A percentile compares a stretch with the other conserved stretches of the same genome.
These are phyloP conservation scores for Helichrysum umbraculigerum DNA, from an alignment of 129 eudicot species.

Conservation along the genomic window DNA sequence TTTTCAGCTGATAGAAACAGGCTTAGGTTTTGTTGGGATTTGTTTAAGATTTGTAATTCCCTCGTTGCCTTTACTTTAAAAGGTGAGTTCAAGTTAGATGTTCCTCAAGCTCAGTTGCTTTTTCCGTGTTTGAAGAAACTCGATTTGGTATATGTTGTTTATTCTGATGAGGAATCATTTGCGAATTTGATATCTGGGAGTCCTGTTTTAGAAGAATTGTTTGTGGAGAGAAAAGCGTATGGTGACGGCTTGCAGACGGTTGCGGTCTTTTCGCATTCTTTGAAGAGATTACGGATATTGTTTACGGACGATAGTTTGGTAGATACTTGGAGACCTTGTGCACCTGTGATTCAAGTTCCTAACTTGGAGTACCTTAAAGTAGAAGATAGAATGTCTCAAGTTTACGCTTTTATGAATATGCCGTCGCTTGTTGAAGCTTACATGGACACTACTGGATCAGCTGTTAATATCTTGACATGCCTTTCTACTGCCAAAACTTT, in stretches of 20 bases:
- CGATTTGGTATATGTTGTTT: slow-evolving; percentile 15
- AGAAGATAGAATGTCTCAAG: slow-evolving; percentile 17
- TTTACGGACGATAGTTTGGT: too few species aligned
- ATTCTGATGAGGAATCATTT: slow-evolving; percentile 4
- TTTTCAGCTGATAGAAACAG: slow-evolving; percentile 19
- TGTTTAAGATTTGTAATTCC: background rate
- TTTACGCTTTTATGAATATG: background rate
- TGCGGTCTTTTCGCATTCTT: slow-evolving; percentile 16
- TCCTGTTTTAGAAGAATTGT: slow-evolving; percentile 28
- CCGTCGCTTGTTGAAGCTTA: slow-evolving; percentile 25
- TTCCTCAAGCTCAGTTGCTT: background rate
- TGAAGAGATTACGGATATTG: background rate
- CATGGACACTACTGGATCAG: background rate
- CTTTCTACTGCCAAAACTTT: too few species aligned
- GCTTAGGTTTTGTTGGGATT: background rate
- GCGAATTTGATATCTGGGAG: slow-evolving; percentile 24
- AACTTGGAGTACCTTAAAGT: slow-evolving; percentile 19
- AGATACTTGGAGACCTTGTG: background rate
- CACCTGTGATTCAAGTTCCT: slow-evolving; percentile 23
- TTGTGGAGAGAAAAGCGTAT: slow-evolving; percentile 29
- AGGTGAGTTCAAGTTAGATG: slow-evolving; percentile 17
- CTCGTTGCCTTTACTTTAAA: slow-evolving; percentile 29
- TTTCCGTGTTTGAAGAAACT: slow-evolving; percentile 24
- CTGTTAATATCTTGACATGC: background rate
- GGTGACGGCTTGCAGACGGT: background rate